Base-by-base conservation (phyloP, 2,329 filamentous ascomycete species). In the Colletotrichum godetiae region DNA sequence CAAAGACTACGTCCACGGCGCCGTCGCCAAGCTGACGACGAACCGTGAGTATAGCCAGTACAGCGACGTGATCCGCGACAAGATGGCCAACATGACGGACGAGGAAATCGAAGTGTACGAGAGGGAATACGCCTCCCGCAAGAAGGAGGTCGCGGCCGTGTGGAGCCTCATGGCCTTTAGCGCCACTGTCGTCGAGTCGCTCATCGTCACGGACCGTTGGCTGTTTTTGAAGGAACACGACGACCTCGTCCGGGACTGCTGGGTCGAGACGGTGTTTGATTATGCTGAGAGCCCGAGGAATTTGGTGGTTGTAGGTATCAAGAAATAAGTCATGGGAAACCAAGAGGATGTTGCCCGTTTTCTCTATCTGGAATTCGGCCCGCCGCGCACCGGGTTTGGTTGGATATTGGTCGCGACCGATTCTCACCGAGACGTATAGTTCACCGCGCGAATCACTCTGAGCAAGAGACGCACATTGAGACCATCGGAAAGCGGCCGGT, bases 151-250 rank as follows among this genome's bases (percentile, higher is more conserved):
- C 52, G 95, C 93, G 79, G 89, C 97, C 8, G 90, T 97, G 72
- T 99, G 97, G 97, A 95, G 91, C 77, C 82, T 99, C 78, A 99
- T 99, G 96, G 95, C 97, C 1, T 98, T 98, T 78, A 97, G 95
- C 81, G 95, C 96, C 3, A 91, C 91, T 24, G 93, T 98, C 4
- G 92, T 97, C 2, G 97, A 99, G 85, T 94, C 95, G 37, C 86
- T 97, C 72, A 96, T 99, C 78, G 95, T 97, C 64, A 91, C 93
- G 58, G 97, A 99, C 86, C 89, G 97, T 58, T 99, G 95, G 94
- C 85, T 94, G 74, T 99, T 92, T 84, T 85, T 99, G 76, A 89
- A 87, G 71, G 96, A 99, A 84, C 94, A 97, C 77, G 79, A 84
- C 62, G 89, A 92, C 55, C 84, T 92, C 7, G 92, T 95, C 57